These are phyloP conservation scores for Dovyalis caffra DNA, from an alignment of 345 rosid species.

Conservation along the genomic window DNA sequence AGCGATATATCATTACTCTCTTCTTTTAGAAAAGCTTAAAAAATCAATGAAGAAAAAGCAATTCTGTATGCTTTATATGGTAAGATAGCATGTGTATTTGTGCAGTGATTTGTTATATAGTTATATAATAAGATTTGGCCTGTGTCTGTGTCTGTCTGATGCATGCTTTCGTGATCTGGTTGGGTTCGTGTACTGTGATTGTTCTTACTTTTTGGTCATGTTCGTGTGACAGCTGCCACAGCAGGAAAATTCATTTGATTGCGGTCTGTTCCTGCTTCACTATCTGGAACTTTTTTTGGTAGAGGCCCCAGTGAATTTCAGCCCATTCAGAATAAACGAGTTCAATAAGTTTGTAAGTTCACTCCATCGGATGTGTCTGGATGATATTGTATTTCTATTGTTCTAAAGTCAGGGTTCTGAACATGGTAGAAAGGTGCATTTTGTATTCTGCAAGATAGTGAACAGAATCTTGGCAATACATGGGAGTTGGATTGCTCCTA, in stretches of 20 bases:
- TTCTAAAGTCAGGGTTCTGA: not conserved
- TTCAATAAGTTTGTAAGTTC: slow-evolving; percentile 78
- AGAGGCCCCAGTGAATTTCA: slow-evolving; percentile 75
- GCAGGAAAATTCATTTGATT: slow-evolving; percentile 95
- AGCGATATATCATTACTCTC: not conserved
- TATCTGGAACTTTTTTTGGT: slow-evolving; percentile 86
- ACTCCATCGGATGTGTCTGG: not conserved
- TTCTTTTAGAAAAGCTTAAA: no score
- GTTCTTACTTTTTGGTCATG: slow-evolving; percentile 32
- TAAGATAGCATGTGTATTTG: not conserved
- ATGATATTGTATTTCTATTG: not conserved
- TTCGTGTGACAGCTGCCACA: slow-evolving; percentile 83
- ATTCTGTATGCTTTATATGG: not conserved
- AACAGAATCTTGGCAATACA: not conserved
- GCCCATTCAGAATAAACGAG: slow-evolving; percentile 65
- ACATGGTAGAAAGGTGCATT: not conserved
- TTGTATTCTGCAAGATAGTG: not conserved
- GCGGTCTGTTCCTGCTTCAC: slow-evolving; percentile 94
- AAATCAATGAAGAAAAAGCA: not conserved
- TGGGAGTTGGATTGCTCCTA: not conserved
- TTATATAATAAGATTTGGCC: not conserved
- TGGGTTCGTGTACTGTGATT: slow-evolving; percentile 10
- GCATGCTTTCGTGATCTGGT: not conserved
- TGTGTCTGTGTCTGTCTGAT: not conserved
- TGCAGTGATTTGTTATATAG: not conserved